Evolutionary conservation across 805 yeast genomes (phyloP).

Genomic region (Candida patagonica): DNA sequence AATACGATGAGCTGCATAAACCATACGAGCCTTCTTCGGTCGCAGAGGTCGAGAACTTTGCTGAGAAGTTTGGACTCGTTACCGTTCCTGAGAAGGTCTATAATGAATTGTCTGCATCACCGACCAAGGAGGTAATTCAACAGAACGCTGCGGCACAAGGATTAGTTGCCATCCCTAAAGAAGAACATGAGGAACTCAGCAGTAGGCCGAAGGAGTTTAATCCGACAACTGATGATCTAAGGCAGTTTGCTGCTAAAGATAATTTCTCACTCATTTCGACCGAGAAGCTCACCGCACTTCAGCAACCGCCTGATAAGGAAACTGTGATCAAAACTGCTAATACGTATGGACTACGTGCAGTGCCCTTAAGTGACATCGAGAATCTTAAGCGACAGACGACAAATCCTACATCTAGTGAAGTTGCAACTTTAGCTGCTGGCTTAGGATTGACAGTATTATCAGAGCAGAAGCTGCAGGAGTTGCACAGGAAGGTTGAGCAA

Average conservation of each 20-base stretch:
- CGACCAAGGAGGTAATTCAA: constrained; percentile 13
- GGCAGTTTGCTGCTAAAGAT: background rate
- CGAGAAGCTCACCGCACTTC: constrained; percentile 2
- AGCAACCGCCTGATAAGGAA: constrained; percentile 11
- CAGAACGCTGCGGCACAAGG: constrained; percentile 19
- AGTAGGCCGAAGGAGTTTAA: constrained; percentile 13
- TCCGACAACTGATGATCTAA: constrained; percentile 20
- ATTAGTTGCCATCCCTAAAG: constrained; percentile 9
- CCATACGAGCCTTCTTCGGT: constrained; percentile 11
- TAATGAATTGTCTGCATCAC: constrained; percentile 11
- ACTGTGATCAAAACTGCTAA: constrained; percentile 12
- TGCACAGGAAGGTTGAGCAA: constrained; percentile 16
- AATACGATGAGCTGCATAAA: constrained; percentile 10
- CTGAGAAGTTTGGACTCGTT: constrained; percentile 21
- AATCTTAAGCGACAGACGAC: constrained; percentile 15
- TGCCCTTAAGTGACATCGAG: constrained; percentile 21
- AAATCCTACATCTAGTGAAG: constrained; percentile 17
- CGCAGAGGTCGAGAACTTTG: constrained; percentile 15
- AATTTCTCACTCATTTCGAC: background rate
- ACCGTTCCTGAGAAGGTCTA: constrained; percentile 20
- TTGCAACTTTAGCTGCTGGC: constrained; percentile 23
- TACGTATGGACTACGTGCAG: constrained; percentile 13
- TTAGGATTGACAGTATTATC: constrained; percentile 31
- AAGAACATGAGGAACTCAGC: constrained; percentile 12
- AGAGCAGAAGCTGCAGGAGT: constrained; percentile 25